phyloP scores from a whole-genome alignment of 192 early-diverging fungal genomes.

The Kickxella alabastrina region DNA sequence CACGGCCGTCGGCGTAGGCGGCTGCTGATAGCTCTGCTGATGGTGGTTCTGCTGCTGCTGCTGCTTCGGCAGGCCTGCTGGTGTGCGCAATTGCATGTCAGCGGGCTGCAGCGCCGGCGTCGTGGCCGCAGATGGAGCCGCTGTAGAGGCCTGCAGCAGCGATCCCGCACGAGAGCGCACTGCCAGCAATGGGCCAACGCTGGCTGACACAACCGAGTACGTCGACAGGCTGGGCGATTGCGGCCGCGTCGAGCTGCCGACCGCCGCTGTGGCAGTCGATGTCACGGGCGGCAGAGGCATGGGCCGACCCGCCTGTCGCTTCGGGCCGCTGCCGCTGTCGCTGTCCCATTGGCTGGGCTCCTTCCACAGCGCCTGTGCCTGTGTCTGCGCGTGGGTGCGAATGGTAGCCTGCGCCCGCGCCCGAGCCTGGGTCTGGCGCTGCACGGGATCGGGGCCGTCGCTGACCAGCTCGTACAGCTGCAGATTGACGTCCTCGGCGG shows the following conservation, averaged over 20 bases:
- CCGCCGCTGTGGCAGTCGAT: constrained; percentile 7
- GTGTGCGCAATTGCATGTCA: neutral
- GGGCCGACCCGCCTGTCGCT: neutral
- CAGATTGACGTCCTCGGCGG: constrained; percentile 80
- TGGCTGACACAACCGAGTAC: neutral
- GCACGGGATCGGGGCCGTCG: constrained; percentile 50
- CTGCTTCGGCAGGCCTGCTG: no score
- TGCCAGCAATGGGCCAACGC: neutral
- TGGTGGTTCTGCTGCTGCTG: no score
- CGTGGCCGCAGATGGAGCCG: constrained; percentile 16
- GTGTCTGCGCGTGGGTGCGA: no score
- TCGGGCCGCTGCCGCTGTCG: no score
- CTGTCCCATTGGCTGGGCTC: neutral
- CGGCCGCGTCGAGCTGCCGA: constrained; percentile 4
- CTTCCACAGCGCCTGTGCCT: neutral
- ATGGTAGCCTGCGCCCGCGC: no score
- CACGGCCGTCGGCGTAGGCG: no score
- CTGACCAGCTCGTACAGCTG: constrained; percentile 74
- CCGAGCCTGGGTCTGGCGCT: constrained; percentile 1
- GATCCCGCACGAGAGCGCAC: constrained; percentile 33
- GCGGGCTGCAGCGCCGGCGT: constrained; percentile 13
- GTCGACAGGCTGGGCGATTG: constrained; percentile 6
- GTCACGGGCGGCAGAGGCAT: constrained; percentile 21
- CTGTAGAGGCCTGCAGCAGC: constrained; percentile 24
- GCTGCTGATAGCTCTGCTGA: no score